These are phyloP conservation scores for Primulina tabacum DNA, from an alignment of 257 asterid genomes.

Conservation along the genomic window DNA sequence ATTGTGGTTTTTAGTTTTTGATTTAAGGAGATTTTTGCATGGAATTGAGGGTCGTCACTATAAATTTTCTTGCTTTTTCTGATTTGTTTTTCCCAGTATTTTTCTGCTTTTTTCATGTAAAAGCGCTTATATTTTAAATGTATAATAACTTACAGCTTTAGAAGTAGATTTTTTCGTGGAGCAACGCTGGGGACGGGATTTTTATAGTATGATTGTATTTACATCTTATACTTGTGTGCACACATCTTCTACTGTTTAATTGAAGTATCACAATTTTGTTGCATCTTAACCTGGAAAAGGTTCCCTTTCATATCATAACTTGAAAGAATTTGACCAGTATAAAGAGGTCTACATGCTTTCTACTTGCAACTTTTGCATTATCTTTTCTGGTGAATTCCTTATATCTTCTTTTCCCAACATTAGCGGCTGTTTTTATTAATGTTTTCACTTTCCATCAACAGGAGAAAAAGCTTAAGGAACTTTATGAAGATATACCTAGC, in stretches of 20 bases:
- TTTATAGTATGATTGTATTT: too few relatives aligned
- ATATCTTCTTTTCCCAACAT: not conserved
- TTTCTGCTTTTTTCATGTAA: too few relatives aligned
- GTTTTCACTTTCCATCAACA: slow-evolving; percentile 26
- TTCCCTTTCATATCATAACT: slow-evolving; percentile 4
- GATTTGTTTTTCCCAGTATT: not conserved
- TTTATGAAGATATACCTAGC: slow-evolving; percentile 75
- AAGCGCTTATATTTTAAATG: too few relatives aligned
- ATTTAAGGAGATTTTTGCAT: too few relatives aligned
- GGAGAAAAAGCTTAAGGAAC: slow-evolving; percentile 93
- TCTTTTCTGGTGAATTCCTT: slow-evolving; percentile 2
- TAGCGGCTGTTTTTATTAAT: slow-evolving; percentile 19
- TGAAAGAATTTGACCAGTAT: not conserved
- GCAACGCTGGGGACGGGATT: not conserved
- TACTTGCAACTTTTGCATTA: not conserved
- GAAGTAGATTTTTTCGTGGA: not conserved
- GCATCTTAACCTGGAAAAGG: not conserved
- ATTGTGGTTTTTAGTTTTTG: not conserved
- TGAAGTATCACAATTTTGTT: slow-evolving; percentile 11
- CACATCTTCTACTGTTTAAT: slow-evolving; percentile 5
- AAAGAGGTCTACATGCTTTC: slow-evolving; percentile 6
- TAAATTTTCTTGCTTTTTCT: not conserved
- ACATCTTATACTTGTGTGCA: too few relatives aligned
- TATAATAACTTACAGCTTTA: too few relatives aligned
- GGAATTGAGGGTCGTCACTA: not conserved